Evolutionary conservation across 192 early-diverging fungal genomes (phyloP).

Genomic region (Pilobolus umbonatus): DNA sequence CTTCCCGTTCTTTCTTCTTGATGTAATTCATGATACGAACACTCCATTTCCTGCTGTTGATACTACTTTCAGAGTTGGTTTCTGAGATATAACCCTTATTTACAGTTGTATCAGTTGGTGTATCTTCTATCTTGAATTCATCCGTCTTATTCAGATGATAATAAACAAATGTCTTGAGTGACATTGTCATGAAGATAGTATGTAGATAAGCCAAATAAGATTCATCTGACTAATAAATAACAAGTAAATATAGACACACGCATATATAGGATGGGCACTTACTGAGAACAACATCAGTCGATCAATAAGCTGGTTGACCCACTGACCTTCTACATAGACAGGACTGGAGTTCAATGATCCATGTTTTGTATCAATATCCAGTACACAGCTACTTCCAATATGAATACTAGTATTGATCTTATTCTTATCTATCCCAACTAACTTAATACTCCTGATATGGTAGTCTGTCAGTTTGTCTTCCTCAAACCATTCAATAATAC

Average conservation of each 20-base stretch:
- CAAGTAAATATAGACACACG: neutral
- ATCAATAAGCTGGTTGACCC: slow-evolving; percentile 28
- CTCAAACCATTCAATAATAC: slow-evolving; percentile 27
- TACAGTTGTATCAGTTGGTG: neutral
- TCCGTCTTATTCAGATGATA: slow-evolving; percentile 25
- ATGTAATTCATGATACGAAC: slow-evolving; percentile 32
- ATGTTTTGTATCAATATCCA: slow-evolving; percentile 25
- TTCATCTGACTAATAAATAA: slow-evolving; percentile 20
- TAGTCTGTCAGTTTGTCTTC: slow-evolving; percentile 13
- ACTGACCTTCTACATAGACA: slow-evolving; percentile 31
- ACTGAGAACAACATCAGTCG: slow-evolving; percentile 20
- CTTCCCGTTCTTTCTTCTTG: slow-evolving; percentile 18
- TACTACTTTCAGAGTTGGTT: neutral
- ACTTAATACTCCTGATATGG: slow-evolving; percentile 14
- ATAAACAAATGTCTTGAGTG: slow-evolving; percentile 28
- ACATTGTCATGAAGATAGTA: slow-evolving; percentile 30
- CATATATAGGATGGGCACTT: neutral
- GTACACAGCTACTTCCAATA: slow-evolving; percentile 26
- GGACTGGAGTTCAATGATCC: slow-evolving; percentile 24
- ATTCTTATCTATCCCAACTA: slow-evolving; percentile 23
- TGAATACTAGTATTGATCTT: slow-evolving; percentile 28
- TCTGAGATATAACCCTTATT: slow-evolving; percentile 3
- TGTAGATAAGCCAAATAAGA: slow-evolving; percentile 32
- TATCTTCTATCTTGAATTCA: slow-evolving; percentile 15
- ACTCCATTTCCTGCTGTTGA: slow-evolving; percentile 22